A percentile compares a stretch with the other conserved stretches of the same genome.
phyloP scores from a whole-genome alignment of 805 yeast genomes.

The Wickerhamomyces kurtzmanii region DNA sequence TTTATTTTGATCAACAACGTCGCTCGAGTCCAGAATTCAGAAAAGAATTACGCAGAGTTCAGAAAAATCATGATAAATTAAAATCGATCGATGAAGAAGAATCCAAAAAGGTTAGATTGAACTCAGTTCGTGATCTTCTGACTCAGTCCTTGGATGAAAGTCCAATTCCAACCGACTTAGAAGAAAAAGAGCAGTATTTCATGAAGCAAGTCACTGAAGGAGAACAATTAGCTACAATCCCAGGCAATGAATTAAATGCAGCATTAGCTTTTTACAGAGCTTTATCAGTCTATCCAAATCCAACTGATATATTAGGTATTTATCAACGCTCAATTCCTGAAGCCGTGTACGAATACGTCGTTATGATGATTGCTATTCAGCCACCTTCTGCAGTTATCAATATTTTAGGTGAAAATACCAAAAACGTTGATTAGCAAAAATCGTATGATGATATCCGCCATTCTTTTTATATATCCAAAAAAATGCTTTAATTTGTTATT shows the following conservation, averaged over 20 bases:
- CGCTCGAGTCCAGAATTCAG: constrained; percentile 79
- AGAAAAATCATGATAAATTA: constrained; percentile 49
- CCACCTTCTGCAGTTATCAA: constrained; percentile 78
- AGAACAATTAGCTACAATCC: constrained; percentile 63
- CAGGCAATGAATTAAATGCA: constrained; percentile 67
- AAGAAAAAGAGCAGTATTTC: constrained; percentile 70
- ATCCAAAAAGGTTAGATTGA: constrained; percentile 50
- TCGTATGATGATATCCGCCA: too few relatives aligned
- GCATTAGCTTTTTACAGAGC: constrained; percentile 93
- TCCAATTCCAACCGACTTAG: constrained; percentile 66
- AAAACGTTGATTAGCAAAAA: too few relatives aligned
- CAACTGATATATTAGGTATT: constrained; percentile 81
- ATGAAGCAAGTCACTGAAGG: constrained; percentile 78
- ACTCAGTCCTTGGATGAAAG: constrained; percentile 52
- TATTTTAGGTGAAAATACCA: constrained; percentile 29
- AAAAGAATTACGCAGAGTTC: constrained; percentile 54
- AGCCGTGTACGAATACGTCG: constrained; percentile 71
- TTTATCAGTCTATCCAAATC: constrained; percentile 86
- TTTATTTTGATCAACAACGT: constrained; percentile 88
- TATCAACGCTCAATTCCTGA: constrained; percentile 86
- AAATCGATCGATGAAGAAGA: constrained; percentile 45
- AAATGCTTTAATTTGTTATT: too few relatives aligned
- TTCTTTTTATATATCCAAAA: too few relatives aligned
- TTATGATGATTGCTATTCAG: constrained; percentile 81
- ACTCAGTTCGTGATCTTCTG: constrained; percentile 51